phyloP scores from a whole-genome alignment of 257 asterid genomes.

The Nicotiana paniculata region DNA sequence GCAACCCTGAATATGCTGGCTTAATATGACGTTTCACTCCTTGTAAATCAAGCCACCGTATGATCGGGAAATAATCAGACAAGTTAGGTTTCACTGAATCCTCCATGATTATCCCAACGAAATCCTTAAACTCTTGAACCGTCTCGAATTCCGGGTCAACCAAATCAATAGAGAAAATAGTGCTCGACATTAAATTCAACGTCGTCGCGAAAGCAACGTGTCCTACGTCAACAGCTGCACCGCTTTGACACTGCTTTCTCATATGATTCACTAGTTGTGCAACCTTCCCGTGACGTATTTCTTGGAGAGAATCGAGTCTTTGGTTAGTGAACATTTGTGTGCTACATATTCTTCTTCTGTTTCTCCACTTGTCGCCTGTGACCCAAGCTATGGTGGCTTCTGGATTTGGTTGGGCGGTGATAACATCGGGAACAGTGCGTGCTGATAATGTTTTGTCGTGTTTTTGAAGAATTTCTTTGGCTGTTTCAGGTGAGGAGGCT shows the following conservation, averaged over 20 bases:
- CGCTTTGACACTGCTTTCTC: neutral
- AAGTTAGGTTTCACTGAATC: slow-evolving; percentile 23
- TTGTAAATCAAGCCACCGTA: slow-evolving; percentile 25
- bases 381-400: slow-evolving; percentile 18
- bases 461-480: slow-evolving; percentile 23
- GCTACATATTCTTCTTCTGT: slow-evolving; percentile 23
- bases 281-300: slow-evolving; percentile 18
- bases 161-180: slow-evolving; percentile 24
- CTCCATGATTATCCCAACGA: slow-evolving; percentile 21
- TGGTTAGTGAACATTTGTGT: slow-evolving; percentile 24
- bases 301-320: slow-evolving; percentile 18
- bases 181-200: slow-evolving; percentile 30
- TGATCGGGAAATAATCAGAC: slow-evolving; percentile 26
- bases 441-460: slow-evolving; percentile 22
- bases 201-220: slow-evolving; percentile 30
- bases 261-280: slow-evolving; percentile 16
- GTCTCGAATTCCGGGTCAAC: slow-evolving; percentile 13
- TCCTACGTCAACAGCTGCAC: slow-evolving; percentile 23
- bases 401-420: slow-evolving; percentile 17
- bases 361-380: slow-evolving; percentile 27
- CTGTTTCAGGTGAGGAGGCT: slow-evolving; percentile 25
- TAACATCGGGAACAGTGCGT: slow-evolving; percentile 12
- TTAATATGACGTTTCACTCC: slow-evolving; percentile 17
- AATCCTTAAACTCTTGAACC: slow-evolving; percentile 25
- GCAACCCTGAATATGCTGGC: slow-evolving; percentile 11